Conservation (phyloP, 306 rosid species). For the Sesbania bispinosa region DNA sequence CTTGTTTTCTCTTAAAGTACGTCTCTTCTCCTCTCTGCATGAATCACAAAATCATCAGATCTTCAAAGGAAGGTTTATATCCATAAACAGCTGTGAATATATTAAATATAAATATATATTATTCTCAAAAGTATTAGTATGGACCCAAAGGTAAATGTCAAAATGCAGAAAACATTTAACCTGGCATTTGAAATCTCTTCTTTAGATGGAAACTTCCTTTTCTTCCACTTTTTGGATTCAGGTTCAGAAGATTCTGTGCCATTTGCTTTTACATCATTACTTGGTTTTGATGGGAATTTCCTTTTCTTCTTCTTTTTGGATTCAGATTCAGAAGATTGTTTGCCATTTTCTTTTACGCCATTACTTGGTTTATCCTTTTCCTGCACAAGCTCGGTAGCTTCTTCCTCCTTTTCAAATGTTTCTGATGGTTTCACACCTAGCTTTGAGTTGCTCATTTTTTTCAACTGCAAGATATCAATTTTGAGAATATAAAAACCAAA, state of each 20-base stretch:
- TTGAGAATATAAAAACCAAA: neutral
- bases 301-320: conserved; percentile 37
- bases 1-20: conserved; percentile 50
- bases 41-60: conserved; percentile 21
- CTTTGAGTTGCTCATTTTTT: conserved; percentile 70
- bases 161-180: conserved; percentile 36
- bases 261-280: conserved; percentile 22
- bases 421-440: conserved; percentile 36
- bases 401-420: conserved; percentile 34
- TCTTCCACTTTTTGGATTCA: conserved; percentile 32
- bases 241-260: conserved; percentile 35
- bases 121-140: neutral
- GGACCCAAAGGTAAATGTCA: neutral
- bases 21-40: conserved; percentile 85
- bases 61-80: no score
- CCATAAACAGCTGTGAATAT: neutral
- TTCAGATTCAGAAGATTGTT: conserved; percentile 16
- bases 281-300: conserved; percentile 46
- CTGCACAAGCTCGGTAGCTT: conserved; percentile 21
- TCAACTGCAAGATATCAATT: conserved; percentile 50
- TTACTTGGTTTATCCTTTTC: conserved; percentile 23
- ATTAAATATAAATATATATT: neutral
- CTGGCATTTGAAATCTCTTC: conserved; percentile 72
- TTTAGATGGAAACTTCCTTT: conserved; percentile 54
- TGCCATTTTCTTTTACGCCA: conserved; percentile 30